Conservation (phyloP, 2,329 filamentous ascomycete genomes). For the Diaporthe eres region DNA sequence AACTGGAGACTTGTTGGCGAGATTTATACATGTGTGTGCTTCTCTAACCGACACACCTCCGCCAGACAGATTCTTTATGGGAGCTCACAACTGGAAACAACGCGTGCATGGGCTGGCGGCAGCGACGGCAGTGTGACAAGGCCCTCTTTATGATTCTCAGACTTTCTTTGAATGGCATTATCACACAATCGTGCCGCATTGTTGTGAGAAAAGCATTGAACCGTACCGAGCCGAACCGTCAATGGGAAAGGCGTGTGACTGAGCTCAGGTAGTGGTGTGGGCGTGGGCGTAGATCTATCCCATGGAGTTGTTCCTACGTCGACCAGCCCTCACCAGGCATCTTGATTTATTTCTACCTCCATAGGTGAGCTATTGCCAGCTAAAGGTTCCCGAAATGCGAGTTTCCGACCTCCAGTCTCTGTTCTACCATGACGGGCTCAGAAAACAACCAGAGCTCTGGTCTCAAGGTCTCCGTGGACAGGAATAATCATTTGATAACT, state of each 20-base stretch:
- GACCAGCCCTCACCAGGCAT: background rate
- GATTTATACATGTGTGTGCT: background rate
- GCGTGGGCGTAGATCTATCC: too few relatives aligned
- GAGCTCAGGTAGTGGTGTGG: background rate
- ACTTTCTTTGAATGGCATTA: background rate
- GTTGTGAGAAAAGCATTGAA: background rate
- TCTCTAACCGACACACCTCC: background rate
- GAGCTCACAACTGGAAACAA: background rate
- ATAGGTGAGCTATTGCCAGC: background rate
- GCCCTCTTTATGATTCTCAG: background rate
- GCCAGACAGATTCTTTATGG: background rate
- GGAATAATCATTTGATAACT: background rate
- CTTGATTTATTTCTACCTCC: background rate
- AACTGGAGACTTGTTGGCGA: background rate
- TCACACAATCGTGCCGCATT: background rate
- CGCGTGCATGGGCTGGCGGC: background rate
- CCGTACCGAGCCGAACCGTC: background rate
- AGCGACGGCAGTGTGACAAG: background rate
- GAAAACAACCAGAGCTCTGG: background rate
- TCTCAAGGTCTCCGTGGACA: too few relatives aligned
- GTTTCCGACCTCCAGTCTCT: background rate
- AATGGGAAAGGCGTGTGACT: background rate
- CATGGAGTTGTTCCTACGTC: background rate
- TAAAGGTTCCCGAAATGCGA: background rate
- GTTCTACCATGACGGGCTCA: too few relatives aligned